Evolutionary conservation across 495 filamentous ascomycete genomes (phyloP), one percentile per base, ranked within the genome.

Genomic region (Hypoxylon fuscum): DNA sequence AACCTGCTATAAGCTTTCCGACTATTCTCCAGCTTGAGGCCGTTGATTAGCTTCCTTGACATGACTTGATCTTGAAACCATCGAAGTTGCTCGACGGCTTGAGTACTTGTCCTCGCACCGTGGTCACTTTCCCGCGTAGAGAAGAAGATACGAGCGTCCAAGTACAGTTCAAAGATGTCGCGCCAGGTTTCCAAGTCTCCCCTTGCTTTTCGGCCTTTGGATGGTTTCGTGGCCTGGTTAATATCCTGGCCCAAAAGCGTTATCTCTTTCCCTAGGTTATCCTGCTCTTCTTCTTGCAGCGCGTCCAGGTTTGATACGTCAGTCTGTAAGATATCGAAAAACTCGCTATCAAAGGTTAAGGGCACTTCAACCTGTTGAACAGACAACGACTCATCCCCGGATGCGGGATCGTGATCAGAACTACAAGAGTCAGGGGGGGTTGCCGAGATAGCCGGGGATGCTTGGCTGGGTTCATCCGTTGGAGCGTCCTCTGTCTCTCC

Each of bases 121-220:
- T 85, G 83, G 58, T 86, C 80, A 14, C 61, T 67, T 60, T 92
- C 89, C 11, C 75, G 77, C 0, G 82, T 85, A 0, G 88, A 89
- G 74, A 92, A 92, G 74, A 93, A 93, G 7, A 92, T 76, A n/a
- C 83, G 76, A 5, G 81, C 83, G 29, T 91, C 84, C 20, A 88
- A 70, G 60, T 93, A 93, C 1, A 90, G 68, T 37, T 87, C 82
- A 62, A 93, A 90, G 38, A 93, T 85, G 55, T 85, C 81, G 37
- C 90, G 85, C 90, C 90, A 93, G 22, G 79, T 77, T 48, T 85
- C 84, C 20, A 92, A 70, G 64, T 92, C 88, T n/a, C 81, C 83
- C 60, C 81, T 88, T 10, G 78, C 77, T 15, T 73, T 64, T 29
- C 74, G 78, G 11, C 69, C 69, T 52, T 56, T 68, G 7, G 81